phyloP scores from a whole-genome alignment of 164 flowering plant genomes.

The Magnolia sinica region DNA sequence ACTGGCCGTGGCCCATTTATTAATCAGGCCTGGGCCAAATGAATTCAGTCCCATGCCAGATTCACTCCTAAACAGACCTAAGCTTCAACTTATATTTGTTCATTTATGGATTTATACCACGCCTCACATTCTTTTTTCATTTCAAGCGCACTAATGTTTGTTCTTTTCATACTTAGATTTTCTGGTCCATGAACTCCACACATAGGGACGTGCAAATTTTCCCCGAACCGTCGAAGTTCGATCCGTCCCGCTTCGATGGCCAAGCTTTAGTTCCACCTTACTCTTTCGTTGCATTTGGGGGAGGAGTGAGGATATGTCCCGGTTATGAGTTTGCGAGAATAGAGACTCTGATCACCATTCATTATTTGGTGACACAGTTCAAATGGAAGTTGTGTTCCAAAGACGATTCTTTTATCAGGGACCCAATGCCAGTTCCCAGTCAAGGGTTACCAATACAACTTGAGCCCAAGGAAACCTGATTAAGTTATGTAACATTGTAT shows the following conservation, averaged over 20 bases:
- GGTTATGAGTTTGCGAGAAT: conserved; percentile 63
- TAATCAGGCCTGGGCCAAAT: no score
- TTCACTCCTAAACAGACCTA: no score
- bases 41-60: no score
- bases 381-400: conserved; percentile 40
- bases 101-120: no score
- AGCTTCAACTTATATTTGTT: no score
- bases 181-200: conserved; percentile 49
- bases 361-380: conserved; percentile 55
- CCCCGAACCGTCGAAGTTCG: conserved; percentile 55
- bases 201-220: conserved; percentile 60
- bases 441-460: conserved; percentile 39
- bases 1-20: neutral
- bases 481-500: no score
- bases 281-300: conserved; percentile 60
- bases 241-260: conserved; percentile 53
- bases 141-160: neutral
- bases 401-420: conserved; percentile 31
- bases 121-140: no score
- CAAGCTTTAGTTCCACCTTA: conserved; percentile 49
- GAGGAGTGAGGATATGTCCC: conserved; percentile 62
- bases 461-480: conserved; percentile 17
- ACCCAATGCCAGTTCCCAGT: conserved; percentile 36
- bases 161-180: conserved; percentile 26
- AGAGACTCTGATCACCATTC: conserved; percentile 42